Base-by-base conservation (phyloP, 176 grass and related monocot genomes). In the Carex kokanica region DNA sequence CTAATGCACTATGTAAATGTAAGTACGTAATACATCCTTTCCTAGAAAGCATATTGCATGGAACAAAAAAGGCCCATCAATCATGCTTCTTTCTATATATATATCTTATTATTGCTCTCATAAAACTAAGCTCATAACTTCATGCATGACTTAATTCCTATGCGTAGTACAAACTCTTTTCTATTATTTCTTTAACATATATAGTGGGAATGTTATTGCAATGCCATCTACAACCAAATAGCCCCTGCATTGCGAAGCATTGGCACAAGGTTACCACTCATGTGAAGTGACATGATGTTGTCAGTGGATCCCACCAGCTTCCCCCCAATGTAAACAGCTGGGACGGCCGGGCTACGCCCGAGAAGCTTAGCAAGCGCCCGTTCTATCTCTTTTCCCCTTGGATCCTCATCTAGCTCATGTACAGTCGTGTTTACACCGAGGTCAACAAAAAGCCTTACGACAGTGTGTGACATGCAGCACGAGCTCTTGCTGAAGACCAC, bases 391-490 rank as follows among this genome's bases (percentile, higher is more conserved):
- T 13, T 85, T 21, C 83, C 91, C 23, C 45, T 70, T 4, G 82
- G 83, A 29, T 87, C 82, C 85, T 89, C 77, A 60, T 92, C 90
- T 1, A 89, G 82, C 82, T 92, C 87, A 31, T 89, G 64, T 16
- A 89, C 88, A 20, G 63, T 54, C 2, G 88, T 25, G 58, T 90
- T 77, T 47, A 92, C 91, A 3, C 91, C 91, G 14, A 92, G 91
- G 23, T 90, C 86, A 6, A 69, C 23, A 34, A 93, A 80, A 29
- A 90, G 86, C 11, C 90, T 88, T 36, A 80, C 85, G 74, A 93
- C 85, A 1, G 89, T 90, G 95, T 94, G 95, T 82, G 88, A 93
- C 92, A 94, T 94, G 90, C 95, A 93, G 86, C 95, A 98, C 0
- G 95, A 94, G 85, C 88, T 98, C 84, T 49, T 82, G 89, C 90